Conservation (phyloP, 345 rosid species). For the Passiflora organensis region DNA sequence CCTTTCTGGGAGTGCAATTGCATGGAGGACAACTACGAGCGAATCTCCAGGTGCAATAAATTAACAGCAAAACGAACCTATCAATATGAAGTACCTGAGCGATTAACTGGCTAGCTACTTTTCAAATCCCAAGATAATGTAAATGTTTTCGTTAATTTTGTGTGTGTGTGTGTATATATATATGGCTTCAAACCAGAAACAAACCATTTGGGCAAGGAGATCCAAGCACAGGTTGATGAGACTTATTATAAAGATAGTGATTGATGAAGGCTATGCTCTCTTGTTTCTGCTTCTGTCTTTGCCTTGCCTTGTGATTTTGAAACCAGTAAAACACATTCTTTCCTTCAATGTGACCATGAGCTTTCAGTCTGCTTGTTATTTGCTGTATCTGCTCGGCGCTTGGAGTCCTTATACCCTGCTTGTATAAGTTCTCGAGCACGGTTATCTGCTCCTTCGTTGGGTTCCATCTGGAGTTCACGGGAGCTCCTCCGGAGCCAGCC, state of each 20-base stretch:
- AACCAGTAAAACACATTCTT: constrained; percentile 98
- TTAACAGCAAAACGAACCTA: too few species aligned
- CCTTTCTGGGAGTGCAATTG: too few species aligned
- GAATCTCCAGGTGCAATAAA: too few species aligned
- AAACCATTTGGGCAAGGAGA: too few species aligned
- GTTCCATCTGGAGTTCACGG: constrained; percentile 67
- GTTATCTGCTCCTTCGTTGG: constrained; percentile 87
- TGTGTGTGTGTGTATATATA: too few species aligned
- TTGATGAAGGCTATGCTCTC: constrained; percentile 53
- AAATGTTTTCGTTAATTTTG: too few species aligned
- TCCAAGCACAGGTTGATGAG: constrained; percentile 31
- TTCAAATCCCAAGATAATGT: too few species aligned
- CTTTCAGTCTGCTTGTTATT: constrained; percentile 65
- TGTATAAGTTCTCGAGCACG: constrained; percentile 63
- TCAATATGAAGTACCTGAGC: too few species aligned
- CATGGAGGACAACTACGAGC: too few species aligned
- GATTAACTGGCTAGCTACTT: too few species aligned
- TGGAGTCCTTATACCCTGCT: constrained; percentile 80
- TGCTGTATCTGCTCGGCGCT: constrained; percentile 88
- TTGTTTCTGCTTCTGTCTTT: constrained; percentile 83
- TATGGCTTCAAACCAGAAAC: too few species aligned
- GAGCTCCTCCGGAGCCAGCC: constrained; percentile 17
- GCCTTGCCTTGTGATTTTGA: constrained; percentile 95
- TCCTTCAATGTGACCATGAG: constrained; percentile 87
- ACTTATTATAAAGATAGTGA: constrained; percentile 38